Conservation (phyloP, 192 early-diverging fungal species). For the Umbelopsis vinacea region DNA sequence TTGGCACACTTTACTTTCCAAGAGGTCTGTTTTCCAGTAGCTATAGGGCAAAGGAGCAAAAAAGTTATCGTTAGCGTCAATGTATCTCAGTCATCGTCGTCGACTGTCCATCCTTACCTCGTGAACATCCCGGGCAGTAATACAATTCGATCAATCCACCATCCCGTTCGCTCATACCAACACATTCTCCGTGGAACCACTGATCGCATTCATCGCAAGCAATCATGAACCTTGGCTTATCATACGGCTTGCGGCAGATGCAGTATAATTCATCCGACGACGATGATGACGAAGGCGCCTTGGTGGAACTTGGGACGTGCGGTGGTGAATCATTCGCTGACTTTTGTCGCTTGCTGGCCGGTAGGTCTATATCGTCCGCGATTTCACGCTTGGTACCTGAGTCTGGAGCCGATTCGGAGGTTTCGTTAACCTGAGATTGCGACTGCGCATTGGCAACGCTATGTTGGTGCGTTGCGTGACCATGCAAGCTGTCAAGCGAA, state of each 20-base stretch:
- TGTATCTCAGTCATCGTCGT: not conserved
- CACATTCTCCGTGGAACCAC: conserved; percentile 81
- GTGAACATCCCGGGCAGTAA: conserved; percentile 62
- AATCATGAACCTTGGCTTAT: conserved; percentile 70
- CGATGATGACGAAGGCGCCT: not conserved
- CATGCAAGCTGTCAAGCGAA: not conserved
- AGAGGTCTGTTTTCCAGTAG: conserved; percentile 50
- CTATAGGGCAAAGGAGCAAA: too few species aligned
- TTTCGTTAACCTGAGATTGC: not conserved
- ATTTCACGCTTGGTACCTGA: conserved; percentile 1
- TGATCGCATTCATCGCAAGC: conserved; percentile 74
- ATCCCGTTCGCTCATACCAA: conserved; percentile 60
- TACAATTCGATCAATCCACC: conserved; percentile 64
- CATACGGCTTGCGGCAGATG: conserved; percentile 61
- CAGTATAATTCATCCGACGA: conserved; percentile 50
- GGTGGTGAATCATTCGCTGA: not conserved
- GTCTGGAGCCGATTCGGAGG: not conserved
- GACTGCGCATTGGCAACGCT: not conserved
- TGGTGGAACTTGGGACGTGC: not conserved
- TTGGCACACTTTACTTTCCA: conserved; percentile 54
- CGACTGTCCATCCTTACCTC: conserved; percentile 41
- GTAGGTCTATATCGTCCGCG: not conserved
- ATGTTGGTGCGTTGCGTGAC: not conserved
- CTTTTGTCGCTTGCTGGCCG: not conserved
- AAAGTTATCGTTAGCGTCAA: not conserved